Base-by-base conservation (phyloP, 2,329 filamentous ascomycete genomes). In the Eutypella sp. region DNA sequence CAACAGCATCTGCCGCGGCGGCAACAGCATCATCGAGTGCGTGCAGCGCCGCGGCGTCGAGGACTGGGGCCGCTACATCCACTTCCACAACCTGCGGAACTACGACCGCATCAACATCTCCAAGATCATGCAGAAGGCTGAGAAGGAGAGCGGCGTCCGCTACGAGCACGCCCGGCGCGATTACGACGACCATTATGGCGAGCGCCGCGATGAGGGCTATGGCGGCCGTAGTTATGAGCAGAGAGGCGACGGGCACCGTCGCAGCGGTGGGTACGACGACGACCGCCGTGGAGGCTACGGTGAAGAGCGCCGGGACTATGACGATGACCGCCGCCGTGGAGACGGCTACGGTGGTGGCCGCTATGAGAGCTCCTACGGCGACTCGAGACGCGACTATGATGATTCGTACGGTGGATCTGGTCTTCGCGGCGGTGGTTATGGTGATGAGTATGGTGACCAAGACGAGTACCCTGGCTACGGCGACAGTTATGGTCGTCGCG, bases 61-160 rank as follows among this genome's bases (percentile, higher is more conserved):
- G 2, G 72, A 92, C 58, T 85, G 86, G 1, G 71, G 76, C 58
- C 70, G 82, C 37, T 93, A 91, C 67, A 87, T 95, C 55, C 76
- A 82, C 41, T 93, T 93, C 69, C 93, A 89, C 71, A 93, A 95
- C 63, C 74, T 95, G 25, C 78, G 89, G 47, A 92, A 82, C 65
- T 93, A 89, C 62, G 89, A 93, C 62, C 82, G 89, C 38, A 86
- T 95, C 72, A 91, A 92, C 66, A 79, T 73, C 18, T 82, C 82
- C 15, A 67, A 67, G 2, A 74, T 79, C 6, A 82, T 89, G 78
- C 64, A 69, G 16, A 68, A 73, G 5, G 81, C 75, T 1, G 83
- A 89, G 58, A 59, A 76, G 33, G 69, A 75, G 31, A 79, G 79
- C 42, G 85, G 87, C 16, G 81, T 90, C 3, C 68, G 69, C 5